Evolutionary conservation across 2,329 filamentous ascomycete species (phyloP), one percentile per base, ranked within the genome.

Genomic region (Eutypa lata): DNA sequence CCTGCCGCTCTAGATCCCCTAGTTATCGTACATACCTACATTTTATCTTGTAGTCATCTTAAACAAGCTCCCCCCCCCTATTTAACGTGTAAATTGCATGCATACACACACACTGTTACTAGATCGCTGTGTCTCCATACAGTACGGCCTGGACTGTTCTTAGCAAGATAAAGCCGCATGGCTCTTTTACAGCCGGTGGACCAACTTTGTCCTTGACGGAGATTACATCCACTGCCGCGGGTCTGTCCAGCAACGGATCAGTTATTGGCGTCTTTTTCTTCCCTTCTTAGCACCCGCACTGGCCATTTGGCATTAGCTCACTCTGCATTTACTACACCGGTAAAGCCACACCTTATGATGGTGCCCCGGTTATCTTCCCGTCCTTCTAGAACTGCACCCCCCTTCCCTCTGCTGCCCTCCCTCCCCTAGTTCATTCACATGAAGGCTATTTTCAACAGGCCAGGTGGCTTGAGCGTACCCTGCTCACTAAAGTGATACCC

Each of bases 201-300:
- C 49, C 51, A 44, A 43, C 53, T 51, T 48, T 50, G 44, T 42
- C 46, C 49, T 58, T 49, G 52, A 47, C 59, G 58, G 57, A 65
- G 57, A 65, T 65, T 71, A 68, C 62, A 61, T 51, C 67, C 68
- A 70, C 66, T 63, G 60, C 66, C 64, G 61, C 59, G 68, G 68
- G 68, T 71, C 66, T 56, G 58, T 63, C 65, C 64, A 70, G 55
- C 54, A 56, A 42, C 44, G 50, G 43, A 26, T 18, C 4, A 46
- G 16, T 18, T 3, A 43, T 21, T 43, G 40, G 19, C 19, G 19
- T 43, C 40, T 22, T n/a, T 43, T 43, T 19, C 19, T 35, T 35
- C 14, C 14, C 31, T 35, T 35, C 31, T 14, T 8, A 35, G 31
- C 31, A 7, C 31, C 6, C 8, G 19, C 19, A 24, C 40, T 24